These are phyloP conservation scores for Puccinia sorghi DNA, from an alignment of 1,284 basidiomycete species.

Conservation along the genomic window DNA sequence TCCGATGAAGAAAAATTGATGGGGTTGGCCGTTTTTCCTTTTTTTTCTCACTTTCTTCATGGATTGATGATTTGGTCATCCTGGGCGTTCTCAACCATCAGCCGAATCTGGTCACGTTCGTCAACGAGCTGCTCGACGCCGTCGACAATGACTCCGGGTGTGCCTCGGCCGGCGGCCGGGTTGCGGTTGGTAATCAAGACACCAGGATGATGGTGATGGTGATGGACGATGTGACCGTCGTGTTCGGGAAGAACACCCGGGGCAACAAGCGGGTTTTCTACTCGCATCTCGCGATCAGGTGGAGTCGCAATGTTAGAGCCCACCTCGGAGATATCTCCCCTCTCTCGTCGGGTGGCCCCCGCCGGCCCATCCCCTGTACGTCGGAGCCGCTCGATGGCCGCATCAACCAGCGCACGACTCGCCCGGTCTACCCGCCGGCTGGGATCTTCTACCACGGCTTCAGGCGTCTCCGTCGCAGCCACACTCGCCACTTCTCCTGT, in stretches of 20 bases:
- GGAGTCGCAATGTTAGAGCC: slow-evolving; percentile 30
- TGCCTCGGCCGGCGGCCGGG: background rate
- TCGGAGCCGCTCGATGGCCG: slow-evolving; percentile 42
- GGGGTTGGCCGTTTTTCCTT: too few relatives aligned
- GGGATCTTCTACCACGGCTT: background rate
- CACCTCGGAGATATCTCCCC: background rate
- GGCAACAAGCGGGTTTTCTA: background rate
- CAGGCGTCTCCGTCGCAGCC: background rate
- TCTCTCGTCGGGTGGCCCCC: background rate
- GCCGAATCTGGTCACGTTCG: slow-evolving; percentile 33
- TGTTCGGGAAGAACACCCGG: background rate
- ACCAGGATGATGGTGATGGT: background rate
- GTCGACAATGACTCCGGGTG: slow-evolving; percentile 7
- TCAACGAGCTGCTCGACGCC: slow-evolving; percentile 13
- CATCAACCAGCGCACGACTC: slow-evolving; percentile 35
- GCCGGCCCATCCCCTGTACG: background rate
- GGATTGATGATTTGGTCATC: slow-evolving; percentile 16
- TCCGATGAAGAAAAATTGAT: too few relatives aligned
- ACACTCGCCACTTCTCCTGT: background rate
- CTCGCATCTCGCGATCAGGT: slow-evolving; percentile 31
- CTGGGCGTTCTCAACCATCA: slow-evolving; percentile 26
- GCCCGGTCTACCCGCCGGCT: background rate
- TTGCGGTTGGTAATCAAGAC: background rate
- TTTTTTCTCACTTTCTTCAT: too few relatives aligned
- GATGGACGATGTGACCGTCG: slow-evolving; percentile 4